phyloP scores from a whole-genome alignment of 2,329 filamentous ascomycete species.

The Acephala macrosclerotiorum region DNA sequence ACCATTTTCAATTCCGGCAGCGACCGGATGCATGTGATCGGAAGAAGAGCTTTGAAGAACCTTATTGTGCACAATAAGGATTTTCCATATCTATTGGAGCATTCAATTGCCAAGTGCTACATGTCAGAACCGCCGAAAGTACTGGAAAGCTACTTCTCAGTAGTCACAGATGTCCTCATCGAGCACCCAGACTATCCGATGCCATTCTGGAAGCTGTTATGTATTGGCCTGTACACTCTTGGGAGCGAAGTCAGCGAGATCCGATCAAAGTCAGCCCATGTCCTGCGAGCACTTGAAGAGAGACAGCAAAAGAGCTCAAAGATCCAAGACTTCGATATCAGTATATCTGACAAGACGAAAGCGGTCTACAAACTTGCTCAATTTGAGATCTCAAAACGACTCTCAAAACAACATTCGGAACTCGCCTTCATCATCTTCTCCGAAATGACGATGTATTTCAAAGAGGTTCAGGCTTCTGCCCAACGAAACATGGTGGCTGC shows the following conservation, averaged over 20 bases:
- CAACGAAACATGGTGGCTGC: slow-evolving; percentile 95
- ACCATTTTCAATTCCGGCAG: slow-evolving; percentile 92
- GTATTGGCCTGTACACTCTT: slow-evolving; percentile 87
- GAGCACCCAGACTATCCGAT: slow-evolving; percentile 83
- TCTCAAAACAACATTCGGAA: slow-evolving; percentile 88
- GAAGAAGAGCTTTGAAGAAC: slow-evolving; percentile 86
- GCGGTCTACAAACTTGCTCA: slow-evolving; percentile 97
- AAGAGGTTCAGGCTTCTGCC: slow-evolving; percentile 79
- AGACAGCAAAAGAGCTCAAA: slow-evolving; percentile 86
- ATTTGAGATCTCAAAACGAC: slow-evolving; percentile 91
- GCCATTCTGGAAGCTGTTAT: slow-evolving; percentile 90
- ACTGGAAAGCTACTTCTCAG: slow-evolving; percentile 93
- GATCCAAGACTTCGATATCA: slow-evolving; percentile 97
- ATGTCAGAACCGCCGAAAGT: slow-evolving; percentile 81
- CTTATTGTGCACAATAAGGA: slow-evolving; percentile 91
- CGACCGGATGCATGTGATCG: slow-evolving; percentile 90
- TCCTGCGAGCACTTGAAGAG: slow-evolving; percentile 83
- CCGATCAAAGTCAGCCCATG: slow-evolving; percentile 82
- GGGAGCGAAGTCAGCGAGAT: slow-evolving; percentile 92
- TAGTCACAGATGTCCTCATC: slow-evolving; percentile 86
- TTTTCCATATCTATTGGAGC: slow-evolving; percentile 83
- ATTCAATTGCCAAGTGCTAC: slow-evolving; percentile 93
- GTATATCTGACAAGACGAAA: slow-evolving; percentile 97
- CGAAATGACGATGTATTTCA: slow-evolving; percentile 94
- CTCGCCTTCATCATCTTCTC: slow-evolving; percentile 94